Evolutionary conservation across 345 rosid genomes (phyloP).

Genomic region (Rhodamnia argentea): DNA sequence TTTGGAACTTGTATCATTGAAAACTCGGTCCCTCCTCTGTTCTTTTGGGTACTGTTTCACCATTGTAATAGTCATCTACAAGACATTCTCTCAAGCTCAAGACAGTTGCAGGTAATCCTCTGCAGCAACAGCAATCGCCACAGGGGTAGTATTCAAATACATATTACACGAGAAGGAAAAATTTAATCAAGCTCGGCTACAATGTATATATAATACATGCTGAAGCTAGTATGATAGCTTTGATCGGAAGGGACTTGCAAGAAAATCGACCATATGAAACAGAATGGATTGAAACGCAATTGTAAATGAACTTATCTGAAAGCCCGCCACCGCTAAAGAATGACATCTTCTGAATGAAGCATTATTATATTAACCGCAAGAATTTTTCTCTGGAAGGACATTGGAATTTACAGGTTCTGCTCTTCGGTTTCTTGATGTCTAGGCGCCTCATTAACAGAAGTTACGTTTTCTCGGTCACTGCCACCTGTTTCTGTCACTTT

Average conservation of each 20-base stretch:
- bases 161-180: background rate
- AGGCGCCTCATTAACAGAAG: background rate
- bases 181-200: background rate
- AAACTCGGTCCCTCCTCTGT: background rate
- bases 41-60: background rate
- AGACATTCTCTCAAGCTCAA: background rate
- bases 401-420: conserved; percentile 1
- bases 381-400: background rate
- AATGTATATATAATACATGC: background rate
- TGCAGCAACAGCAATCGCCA: background rate
- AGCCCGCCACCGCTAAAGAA: background rate
- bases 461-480: background rate
- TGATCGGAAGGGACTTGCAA: background rate
- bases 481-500: conserved; percentile 4
- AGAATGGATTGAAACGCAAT: background rate
- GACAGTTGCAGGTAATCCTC: background rate
- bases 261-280: background rate
- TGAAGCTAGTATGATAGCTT: background rate
- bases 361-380: background rate
- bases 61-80: background rate
- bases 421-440: conserved; percentile 9
- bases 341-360: background rate
- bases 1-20: background rate
- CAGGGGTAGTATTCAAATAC: background rate
- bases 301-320: background rate